These are phyloP conservation scores for Marasmius tenuissimus DNA, from an alignment of 1,284 basidiomycete species.

Conservation along the genomic window DNA sequence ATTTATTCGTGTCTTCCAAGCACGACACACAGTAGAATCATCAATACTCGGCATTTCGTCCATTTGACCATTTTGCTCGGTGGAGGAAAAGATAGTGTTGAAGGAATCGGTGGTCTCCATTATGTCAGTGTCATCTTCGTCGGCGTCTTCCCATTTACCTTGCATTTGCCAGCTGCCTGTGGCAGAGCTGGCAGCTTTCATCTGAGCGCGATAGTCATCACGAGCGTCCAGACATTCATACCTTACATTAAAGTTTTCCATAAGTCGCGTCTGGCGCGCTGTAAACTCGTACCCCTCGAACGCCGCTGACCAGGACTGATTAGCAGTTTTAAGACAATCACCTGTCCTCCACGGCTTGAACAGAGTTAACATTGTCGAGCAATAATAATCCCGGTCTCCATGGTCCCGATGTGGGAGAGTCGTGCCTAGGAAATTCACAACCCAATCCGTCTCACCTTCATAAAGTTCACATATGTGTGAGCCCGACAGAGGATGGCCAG, in stretches of 20 bases:
- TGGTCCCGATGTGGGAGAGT: conserved; percentile 11
- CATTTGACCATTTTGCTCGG: not conserved
- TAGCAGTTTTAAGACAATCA: conserved; percentile 12
- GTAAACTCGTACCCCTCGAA: conserved; percentile 18
- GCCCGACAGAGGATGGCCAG: not conserved
- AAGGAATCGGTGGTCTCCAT: too few relatives aligned
- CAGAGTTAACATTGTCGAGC: conserved; percentile 26
- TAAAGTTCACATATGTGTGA: not conserved
- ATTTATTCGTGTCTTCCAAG: not conserved
- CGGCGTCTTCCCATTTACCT: not conserved
- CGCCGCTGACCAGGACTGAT: conserved; percentile 20
- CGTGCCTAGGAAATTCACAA: not conserved
- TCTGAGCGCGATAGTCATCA: conserved; percentile 20
- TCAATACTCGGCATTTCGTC: not conserved
- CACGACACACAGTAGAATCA: not conserved
- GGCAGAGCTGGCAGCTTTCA: conserved; percentile 2
- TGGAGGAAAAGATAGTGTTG: too few relatives aligned
- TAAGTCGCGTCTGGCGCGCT: conserved; percentile 9
- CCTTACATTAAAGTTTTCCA: conserved; percentile 23
- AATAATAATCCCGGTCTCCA: conserved; percentile 27
- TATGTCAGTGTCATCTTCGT: not conserved
- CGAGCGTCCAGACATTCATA: conserved; percentile 26
- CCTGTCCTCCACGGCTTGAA: conserved; percentile 25
- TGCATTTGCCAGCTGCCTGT: not conserved
- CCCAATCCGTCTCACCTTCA: not conserved